phyloP scores from a whole-genome alignment of 2,329 filamentous ascomycete genomes.

The Sporothrix pseudoabietina region DNA sequence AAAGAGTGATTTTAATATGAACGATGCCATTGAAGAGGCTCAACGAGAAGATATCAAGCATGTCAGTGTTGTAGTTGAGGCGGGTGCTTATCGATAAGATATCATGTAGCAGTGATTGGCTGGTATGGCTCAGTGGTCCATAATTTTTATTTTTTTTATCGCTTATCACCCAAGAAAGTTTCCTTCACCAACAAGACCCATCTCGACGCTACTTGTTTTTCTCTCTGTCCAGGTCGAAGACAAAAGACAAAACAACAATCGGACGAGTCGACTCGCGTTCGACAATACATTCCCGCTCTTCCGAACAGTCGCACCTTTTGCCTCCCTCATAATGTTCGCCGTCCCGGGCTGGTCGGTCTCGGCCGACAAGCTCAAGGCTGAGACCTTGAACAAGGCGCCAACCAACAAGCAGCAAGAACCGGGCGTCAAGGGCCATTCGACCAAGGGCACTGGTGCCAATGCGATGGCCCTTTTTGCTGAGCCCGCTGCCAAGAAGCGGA shows the following conservation, averaged over 20 bases:
- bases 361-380: conserved; percentile 68
- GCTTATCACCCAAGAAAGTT: not conserved
- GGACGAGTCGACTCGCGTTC: not conserved
- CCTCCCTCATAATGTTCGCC: conserved; percentile 70
- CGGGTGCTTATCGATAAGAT: conserved; percentile 22
- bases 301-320: not conserved
- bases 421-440: conserved; percentile 44
- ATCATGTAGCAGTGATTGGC: conserved; percentile 4
- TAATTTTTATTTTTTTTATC: conserved; percentile 2
- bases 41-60: not conserved
- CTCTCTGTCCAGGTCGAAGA: not conserved
- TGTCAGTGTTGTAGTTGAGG: not conserved
- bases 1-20: not conserved
- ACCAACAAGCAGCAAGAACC: conserved; percentile 26
- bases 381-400: conserved; percentile 50
- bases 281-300: not conserved
- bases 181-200: not conserved
- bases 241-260: not conserved
- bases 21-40: not conserved
- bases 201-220: not conserved
- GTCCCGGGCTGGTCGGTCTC: conserved; percentile 91
- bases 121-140: not conserved
- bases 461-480: conserved; percentile 21
- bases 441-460: conserved; percentile 36
- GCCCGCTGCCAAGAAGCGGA: conserved; percentile 56